Conservation (phyloP, 805 yeast genomes). For the Saturnispora sanitii region DNA sequence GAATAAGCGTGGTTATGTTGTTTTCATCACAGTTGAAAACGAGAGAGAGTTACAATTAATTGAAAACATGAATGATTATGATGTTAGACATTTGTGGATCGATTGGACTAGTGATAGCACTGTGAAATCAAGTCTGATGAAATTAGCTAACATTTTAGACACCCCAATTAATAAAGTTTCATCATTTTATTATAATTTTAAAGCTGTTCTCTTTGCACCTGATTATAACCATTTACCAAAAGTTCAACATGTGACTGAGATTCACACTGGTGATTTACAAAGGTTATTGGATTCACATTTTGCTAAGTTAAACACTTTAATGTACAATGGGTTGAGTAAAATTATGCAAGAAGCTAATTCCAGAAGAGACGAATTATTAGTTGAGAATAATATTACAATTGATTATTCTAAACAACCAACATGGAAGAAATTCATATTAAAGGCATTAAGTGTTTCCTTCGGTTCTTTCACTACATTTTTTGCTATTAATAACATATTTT, state of each 20-base stretch:
- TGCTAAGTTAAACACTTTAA: conserved; percentile 18
- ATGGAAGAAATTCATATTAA: background rate
- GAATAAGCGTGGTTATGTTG: conserved; percentile 72
- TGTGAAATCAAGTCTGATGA: conserved; percentile 38
- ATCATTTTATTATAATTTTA: conserved; percentile 40
- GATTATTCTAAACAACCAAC: background rate
- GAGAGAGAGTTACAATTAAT: conserved; percentile 46
- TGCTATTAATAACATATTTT: background rate
- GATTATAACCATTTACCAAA: conserved; percentile 34
- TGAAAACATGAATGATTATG: conserved; percentile 53
- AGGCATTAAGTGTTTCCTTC: background rate
- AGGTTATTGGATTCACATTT: conserved; percentile 22
- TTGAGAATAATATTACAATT: background rate
- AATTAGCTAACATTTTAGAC: conserved; percentile 39
- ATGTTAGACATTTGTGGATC: conserved; percentile 56
- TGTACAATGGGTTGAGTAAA: conserved; percentile 23
- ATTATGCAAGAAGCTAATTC: conserved; percentile 24
- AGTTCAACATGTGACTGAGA: conserved; percentile 20
- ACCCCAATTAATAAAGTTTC: conserved; percentile 16
- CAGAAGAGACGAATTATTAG: conserved; percentile 13
- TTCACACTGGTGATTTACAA: conserved; percentile 21
- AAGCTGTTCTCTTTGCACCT: conserved; percentile 64
- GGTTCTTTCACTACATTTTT: background rate
- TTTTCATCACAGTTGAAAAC: conserved; percentile 62
- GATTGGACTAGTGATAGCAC: conserved; percentile 33